Conservation (phyloP, 441 rosid genomes). For the Viola pubescens region DNA sequence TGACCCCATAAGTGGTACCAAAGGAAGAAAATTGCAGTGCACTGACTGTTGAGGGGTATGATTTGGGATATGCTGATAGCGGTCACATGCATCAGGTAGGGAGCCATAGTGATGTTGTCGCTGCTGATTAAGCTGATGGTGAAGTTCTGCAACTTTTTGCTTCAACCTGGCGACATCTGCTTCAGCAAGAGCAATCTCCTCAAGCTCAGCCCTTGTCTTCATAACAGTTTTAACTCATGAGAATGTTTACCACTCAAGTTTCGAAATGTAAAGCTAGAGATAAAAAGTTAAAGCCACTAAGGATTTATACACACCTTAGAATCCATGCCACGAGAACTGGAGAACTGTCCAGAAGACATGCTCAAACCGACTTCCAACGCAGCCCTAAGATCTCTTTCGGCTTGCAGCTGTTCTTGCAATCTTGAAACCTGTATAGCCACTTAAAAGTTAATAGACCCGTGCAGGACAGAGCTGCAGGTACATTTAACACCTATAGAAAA, state of each 20-base stretch:
- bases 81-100: constrained; percentile 74
- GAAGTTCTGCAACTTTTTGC: constrained; percentile 97
- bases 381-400: constrained; percentile 97
- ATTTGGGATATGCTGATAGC: constrained; percentile 64
- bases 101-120: constrained; percentile 76
- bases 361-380: constrained; percentile 97
- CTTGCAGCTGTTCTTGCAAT: constrained; percentile 98
- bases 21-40: background rate
- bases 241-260: constrained; percentile 14
- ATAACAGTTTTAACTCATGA: constrained; percentile 32
- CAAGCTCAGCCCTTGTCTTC: constrained; percentile 96
- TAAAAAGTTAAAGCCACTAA: constrained; percentile 3
- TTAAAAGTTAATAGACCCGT: constrained; percentile 12
- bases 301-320: constrained; percentile 59
- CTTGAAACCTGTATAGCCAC: constrained; percentile 62
- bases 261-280: constrained; percentile 6
- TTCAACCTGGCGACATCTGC: constrained; percentile 96
- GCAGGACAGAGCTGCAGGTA: too few species aligned
- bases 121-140: constrained; percentile 95
- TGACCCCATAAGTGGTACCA: too few species aligned
- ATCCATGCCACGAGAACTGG: constrained; percentile 85
- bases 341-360: constrained; percentile 86
- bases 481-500: background rate
- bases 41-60: constrained; percentile 82
- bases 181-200: constrained; percentile 99